Base-by-base conservation (phyloP, 768 basidiomycete genomes). In the Strobilomyces echinocephalus region DNA sequence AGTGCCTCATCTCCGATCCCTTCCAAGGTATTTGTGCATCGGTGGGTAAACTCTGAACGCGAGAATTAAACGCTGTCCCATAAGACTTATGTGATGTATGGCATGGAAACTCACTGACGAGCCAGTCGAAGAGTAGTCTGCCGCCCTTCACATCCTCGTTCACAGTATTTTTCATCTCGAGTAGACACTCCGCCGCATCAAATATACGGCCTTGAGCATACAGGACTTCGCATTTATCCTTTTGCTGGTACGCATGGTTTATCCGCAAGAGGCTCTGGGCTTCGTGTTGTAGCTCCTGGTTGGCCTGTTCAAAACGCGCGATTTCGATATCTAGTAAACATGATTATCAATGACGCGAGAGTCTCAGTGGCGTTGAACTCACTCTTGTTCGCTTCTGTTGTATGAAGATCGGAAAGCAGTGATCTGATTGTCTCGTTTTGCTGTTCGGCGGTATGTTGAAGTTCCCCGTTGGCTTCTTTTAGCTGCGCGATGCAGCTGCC, bases 71-170 rank as follows among this genome's bases (percentile, higher is more conserved):
- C 35, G 15, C 14, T 15, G 12, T 15, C 5, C 15, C 35, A 3
- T 3, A 35, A 35, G 28, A 4, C 28, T 8, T 15, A 14, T 14
- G 8, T 7, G 18, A 46, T 2, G 8, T 15, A n/a, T n/a, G n/a
- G n/a, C n/a, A n/a, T n/a, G 1, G 5, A 41, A 16, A 53, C 51
- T 30, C 16, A 57, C 60, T 36, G 4, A 41, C 4, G 21, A 56
- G 11, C 59, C 59, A 60, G n/a, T 53, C 34, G 11, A 41, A 16
- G 1, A 48, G 11, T 1, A 28, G 9, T 9, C 10, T 20, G 21
- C 53, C 39, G 1, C 26, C 33, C 14, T 31, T 31, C 2, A 18
- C 7, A n/a, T 39, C n/a, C 18, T 39, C 38, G 2, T 10, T 8
- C 6, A 18, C 7, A 8, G 38, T 39, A n/a, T 39, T 18, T 20